phyloP scores from a whole-genome alignment of 306 rosid genomes.

The Lathyrus aphaca region DNA sequence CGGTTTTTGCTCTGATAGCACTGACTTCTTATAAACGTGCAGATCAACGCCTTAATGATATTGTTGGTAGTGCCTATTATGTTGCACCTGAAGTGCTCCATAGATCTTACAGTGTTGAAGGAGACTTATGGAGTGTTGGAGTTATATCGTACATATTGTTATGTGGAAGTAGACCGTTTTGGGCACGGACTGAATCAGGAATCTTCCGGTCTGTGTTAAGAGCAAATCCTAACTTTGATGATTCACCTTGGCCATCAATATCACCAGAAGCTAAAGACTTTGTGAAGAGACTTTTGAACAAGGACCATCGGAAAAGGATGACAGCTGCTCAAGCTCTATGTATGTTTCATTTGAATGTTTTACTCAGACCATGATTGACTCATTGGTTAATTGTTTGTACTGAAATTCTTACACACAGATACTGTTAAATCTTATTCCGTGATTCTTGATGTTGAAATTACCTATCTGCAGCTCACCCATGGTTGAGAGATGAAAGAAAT shows the following conservation, averaged over 20 bases:
- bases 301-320: slow-evolving; percentile 96
- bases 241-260: slow-evolving; percentile 90
- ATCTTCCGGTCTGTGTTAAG: slow-evolving; percentile 92
- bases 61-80: slow-evolving; percentile 97
- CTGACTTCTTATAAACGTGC: slow-evolving; percentile 53
- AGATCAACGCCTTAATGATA: slow-evolving; percentile 91
- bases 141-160: slow-evolving; percentile 89
- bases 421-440: slow-evolving; percentile 13
- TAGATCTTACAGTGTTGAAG: slow-evolving; percentile 90
- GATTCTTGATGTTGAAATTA: slow-evolving; percentile 36
- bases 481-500: slow-evolving; percentile 74
- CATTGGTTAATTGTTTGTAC: slow-evolving; percentile 23
- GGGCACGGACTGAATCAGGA: slow-evolving; percentile 98
- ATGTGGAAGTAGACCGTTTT: slow-evolving; percentile 96
- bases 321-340: slow-evolving; percentile 93
- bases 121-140: slow-evolving; percentile 95
- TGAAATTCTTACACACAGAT: slow-evolving; percentile 1
- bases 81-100: slow-evolving; percentile 98
- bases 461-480: slow-evolving; percentile 82
- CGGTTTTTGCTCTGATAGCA: slow-evolving; percentile 29
- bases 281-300: slow-evolving; percentile 88
- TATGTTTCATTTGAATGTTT: slow-evolving; percentile 46
- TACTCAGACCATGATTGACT: slow-evolving; percentile 30
- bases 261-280: slow-evolving; percentile 94
- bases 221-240: slow-evolving; percentile 93